Evolutionary conservation across 2,329 filamentous ascomycete genomes (phyloP), one percentile per base, ranked within the genome.

Genomic region (Botrytis paeoniae): DNA sequence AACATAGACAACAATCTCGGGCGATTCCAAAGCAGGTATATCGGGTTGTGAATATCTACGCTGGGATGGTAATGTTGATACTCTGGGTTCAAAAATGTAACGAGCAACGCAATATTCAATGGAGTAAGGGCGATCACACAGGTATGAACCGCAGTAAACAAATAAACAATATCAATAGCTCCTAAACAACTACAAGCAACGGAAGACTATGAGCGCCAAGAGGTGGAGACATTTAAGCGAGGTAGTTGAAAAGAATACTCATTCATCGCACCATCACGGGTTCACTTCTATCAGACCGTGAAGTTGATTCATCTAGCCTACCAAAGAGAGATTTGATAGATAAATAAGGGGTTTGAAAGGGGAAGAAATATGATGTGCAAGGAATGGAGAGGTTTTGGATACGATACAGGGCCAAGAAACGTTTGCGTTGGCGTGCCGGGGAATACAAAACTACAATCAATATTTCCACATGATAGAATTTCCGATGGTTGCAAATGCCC

Each of bases 401-500:
- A 57, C 14, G 51, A 16, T 9, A 18, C 12, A 8, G n/a, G 6
- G 51, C 14, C 29, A 57, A 1, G 8, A 1, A 29, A 18, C 14
- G 18, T 3, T 29, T 0, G 14, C 14, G 3, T 8, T 32, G 3
- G 14, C 51, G 16, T 12, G 51, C 16, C 14, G 0, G 51, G n/a
- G 18, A 4, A 29, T 29, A 9, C 14, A 57, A 57, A 2, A 29
- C 51, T 57, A 0, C 12, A 6, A 18, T 9, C 2, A 2, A 16
- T 29, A 29, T 54, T 54, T 1, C 7, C 25, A 54, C 25, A 29
- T 4, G 51, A 29, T 6, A 3, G 1, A 29, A 57, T 0, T 1
- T 29, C 0, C 4, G 14, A 2, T 2, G 3, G 1, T 4, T 18
- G 0, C 2, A 8, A 9, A 18, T 18, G 25, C 14, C 1, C 0